Base-by-base conservation (phyloP, 2,329 filamentous ascomycete genomes). In the Colletotrichum lindemuthianum region DNA sequence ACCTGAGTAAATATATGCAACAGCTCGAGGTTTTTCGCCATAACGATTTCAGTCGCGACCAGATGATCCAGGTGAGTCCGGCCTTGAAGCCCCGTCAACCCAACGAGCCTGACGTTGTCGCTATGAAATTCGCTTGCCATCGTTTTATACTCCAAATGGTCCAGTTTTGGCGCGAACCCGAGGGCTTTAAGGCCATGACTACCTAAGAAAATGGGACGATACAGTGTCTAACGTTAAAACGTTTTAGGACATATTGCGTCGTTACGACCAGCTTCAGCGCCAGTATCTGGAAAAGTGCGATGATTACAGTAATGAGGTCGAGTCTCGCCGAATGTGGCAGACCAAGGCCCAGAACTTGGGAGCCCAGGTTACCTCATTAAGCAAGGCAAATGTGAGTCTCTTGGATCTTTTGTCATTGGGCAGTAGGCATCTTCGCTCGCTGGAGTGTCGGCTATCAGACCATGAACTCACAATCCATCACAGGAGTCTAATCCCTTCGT, bases 401-500 rank as follows among this genome's bases (percentile, higher is more conserved):
- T 43, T 15, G 12, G 11, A n/a, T 7, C 12, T 43, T 12, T 8
- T 6, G 13, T 15, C 13, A 15, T 43, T 13, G 13, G 40, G 40
- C 10, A 43, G 3, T 15, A 15, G 40, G 13, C 15, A n/a, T 12
- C 13, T 8, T 13, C 4, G 40, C 12, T 13, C 40, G 13, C 40
- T 6, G 8, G 6, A 13, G 15, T 6, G 15, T 52, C 24, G 12
- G 13, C 7, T 52, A 33, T 12, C 3, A n/a, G 40, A 43, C 44
- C 41, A 44, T 13, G 8, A n/a, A 12, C 45, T 55, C 9, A 56
- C 45, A 8, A 43, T 12, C 24, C 4, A 24, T 13, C 5, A 9
- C 59, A 77, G 74, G 74, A 77, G 52, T 71, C 73, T 33, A 70
- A 70, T 13, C 70, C 72, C 0, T 76, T 77, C 40, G 75, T 73